Percentiles rank a stretch among this genome's conserved stretches.
Evolutionary conservation across 768 basidiomycete species (phyloP).

Genomic region (Mrakia hoshinonis): DNA sequence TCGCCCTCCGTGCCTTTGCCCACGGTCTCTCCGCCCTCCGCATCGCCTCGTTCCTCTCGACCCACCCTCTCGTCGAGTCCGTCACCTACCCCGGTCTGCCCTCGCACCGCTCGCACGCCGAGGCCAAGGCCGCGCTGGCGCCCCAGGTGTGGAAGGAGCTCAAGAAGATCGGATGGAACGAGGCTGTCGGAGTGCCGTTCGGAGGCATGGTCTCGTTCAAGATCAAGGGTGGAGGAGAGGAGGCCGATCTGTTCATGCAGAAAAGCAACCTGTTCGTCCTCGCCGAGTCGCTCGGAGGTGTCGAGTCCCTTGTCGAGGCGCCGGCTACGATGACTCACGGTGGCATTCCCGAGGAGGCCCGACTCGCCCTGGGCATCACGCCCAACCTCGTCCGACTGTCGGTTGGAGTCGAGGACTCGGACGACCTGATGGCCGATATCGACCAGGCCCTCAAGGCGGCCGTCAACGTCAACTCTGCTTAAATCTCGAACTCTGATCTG

Average conservation of each 20-base stretch:
- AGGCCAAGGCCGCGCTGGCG: conserved; percentile 54
- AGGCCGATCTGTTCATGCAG: conserved; percentile 50
- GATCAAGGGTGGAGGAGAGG: conserved; percentile 45
- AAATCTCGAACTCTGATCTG: background rate
- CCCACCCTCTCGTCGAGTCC: conserved; percentile 55
- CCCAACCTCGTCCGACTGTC: conserved; percentile 60
- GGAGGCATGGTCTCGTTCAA: conserved; percentile 81
- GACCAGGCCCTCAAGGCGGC: conserved; percentile 50
- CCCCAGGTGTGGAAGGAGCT: conserved; percentile 52
- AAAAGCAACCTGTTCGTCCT: conserved; percentile 48
- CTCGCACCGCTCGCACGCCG: conserved; percentile 55
- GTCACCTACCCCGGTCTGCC: conserved; percentile 81
- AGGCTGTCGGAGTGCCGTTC: conserved; percentile 62
- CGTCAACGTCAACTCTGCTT: background rate
- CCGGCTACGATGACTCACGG: conserved; percentile 46
- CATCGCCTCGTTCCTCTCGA: conserved; percentile 56
- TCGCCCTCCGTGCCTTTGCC: conserved; percentile 74
- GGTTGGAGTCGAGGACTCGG: conserved; percentile 79
- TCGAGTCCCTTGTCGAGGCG: conserved; percentile 81
- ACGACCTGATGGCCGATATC: conserved; percentile 69
- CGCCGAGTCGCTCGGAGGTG: conserved; percentile 83
- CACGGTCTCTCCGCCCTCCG: conserved; percentile 75
- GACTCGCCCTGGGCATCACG: conserved; percentile 26
- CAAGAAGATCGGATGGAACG: conserved; percentile 33
- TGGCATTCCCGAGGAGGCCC: conserved; percentile 33